Percentiles rank a stretch among this genome's conserved stretches.
Evolutionary conservation across 1,139 yeast genomes (phyloP).

Genomic region (Sugiyamaella xylanicola): DNA sequence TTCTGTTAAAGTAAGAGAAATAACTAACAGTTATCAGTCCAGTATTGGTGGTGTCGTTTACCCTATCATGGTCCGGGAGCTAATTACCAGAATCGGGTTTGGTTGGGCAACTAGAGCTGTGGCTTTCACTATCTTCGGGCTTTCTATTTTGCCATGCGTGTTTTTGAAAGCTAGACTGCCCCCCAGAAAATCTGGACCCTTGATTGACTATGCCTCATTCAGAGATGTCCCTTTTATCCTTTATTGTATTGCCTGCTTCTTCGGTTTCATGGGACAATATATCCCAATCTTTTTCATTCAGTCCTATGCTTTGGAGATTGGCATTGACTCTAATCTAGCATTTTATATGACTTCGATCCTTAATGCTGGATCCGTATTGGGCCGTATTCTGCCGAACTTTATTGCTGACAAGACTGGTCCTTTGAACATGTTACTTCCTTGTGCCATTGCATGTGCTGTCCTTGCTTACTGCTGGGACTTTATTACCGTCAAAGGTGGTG

Average conservation of each 20-base stretch:
- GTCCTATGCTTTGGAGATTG: constrained; percentile 35
- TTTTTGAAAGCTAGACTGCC: constrained; percentile 37
- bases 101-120: constrained; percentile 41
- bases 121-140: constrained; percentile 35
- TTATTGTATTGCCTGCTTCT: constrained; percentile 36
- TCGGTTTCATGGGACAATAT: constrained; percentile 42
- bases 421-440: constrained; percentile 47
- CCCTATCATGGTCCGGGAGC: constrained; percentile 38
- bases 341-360: constrained; percentile 51
- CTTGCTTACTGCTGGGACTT: constrained; percentile 43
- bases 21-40: not conserved
- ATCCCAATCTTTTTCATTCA: constrained; percentile 44
- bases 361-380: constrained; percentile 53
- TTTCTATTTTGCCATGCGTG: constrained; percentile 31
- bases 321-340: constrained; percentile 32
- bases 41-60: constrained; percentile 36
- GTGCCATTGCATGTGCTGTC: constrained; percentile 18
- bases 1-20: not conserved
- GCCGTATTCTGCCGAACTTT: constrained; percentile 54
- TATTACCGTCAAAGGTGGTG: constrained; percentile 49
- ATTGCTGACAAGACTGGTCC: constrained; percentile 52
- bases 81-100: constrained; percentile 40
- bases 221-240: constrained; percentile 38
- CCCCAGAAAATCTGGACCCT: constrained; percentile 37
- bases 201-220: constrained; percentile 38